Evolutionary conservation across 768 basidiomycete species (phyloP).

Genomic region (Phaeotremella fagi): DNA sequence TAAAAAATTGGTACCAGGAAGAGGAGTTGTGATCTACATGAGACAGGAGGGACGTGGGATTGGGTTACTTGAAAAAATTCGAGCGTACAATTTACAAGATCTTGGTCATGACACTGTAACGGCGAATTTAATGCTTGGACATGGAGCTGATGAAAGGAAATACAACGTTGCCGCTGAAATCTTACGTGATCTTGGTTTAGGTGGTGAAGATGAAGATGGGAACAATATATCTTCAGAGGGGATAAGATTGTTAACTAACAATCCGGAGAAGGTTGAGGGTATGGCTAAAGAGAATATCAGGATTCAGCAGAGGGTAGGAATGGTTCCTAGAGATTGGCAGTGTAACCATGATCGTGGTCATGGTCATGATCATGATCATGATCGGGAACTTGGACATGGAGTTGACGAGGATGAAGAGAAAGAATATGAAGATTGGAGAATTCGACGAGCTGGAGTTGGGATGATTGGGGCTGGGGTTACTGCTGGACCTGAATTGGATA

Average conservation of each 20-base stretch:
- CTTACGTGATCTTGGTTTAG: conserved; percentile 76
- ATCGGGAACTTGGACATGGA: conserved; percentile 43
- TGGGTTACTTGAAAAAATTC: conserved; percentile 88
- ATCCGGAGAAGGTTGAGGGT: conserved; percentile 92
- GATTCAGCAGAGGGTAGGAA: conserved; percentile 78
- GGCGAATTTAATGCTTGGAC: conserved; percentile 91
- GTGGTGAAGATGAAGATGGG: no score
- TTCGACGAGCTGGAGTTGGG: conserved; percentile 61
- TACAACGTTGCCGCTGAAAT: conserved; percentile 91
- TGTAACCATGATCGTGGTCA: conserved; percentile 13
- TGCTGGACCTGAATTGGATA: conserved; percentile 80
- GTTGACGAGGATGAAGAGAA: conserved; percentile 21
- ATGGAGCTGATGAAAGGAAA: conserved; percentile 85
- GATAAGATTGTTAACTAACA: conserved; percentile 85
- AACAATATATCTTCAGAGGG: no score
- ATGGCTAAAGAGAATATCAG: conserved; percentile 74
- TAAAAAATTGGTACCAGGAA: conserved; percentile 61
- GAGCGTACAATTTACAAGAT: conserved; percentile 96
- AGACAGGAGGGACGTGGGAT: conserved; percentile 98
- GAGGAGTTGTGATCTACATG: conserved; percentile 89
- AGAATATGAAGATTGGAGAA: conserved; percentile 48
- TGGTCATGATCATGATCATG: conserved; percentile 8
- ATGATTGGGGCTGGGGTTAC: conserved; percentile 74
- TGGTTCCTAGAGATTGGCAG: conserved; percentile 89
- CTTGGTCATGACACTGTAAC: conserved; percentile 98